Evolutionary conservation across 352 stramenopile species (phyloP), one percentile per base, ranked within the genome.

Genomic region (Pythium volutum): DNA sequence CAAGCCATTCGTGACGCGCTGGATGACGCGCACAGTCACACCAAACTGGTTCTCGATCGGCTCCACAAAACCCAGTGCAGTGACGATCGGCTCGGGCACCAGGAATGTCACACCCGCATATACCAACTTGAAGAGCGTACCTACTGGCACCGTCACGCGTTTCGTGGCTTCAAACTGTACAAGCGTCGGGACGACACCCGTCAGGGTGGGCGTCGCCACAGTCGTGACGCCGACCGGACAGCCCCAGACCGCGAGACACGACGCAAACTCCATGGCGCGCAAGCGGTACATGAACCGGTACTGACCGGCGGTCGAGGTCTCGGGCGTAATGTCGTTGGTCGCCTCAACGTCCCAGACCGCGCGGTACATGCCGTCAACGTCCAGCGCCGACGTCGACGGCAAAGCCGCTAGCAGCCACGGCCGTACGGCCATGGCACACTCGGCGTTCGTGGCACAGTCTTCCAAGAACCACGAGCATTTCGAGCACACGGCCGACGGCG

Each of bases 161-260:
- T 14, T 1, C 36, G 23, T 55, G 18, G 38, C n/a, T 6, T 47
- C 7, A 2, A 68, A 27, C 15, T 20, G 25, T 12, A 68, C 2
- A 1, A 55, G 62, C 22, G 61, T 68, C 22, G 53, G 54, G 10
- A 63, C 27, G n/a, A 48, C 42, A 3, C n/a, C n/a, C n/a, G n/a
- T 15, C 22, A 6, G 9, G 42, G 18, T 48, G 1, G 42, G n/a
- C 3, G 42, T 43, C 46, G 2, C 14, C 18, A 16, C 1, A n/a
- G 38, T 59, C 55, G 3, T 20, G 20, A 12, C 27, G 22, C 61
- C 53, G 12, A 70, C 51, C 0, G 63, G 50, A 36, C 57, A 70
- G 16, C 38, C 26, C 11, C 36, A 38, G 2, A 12, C 34, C 12
- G 31, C 16, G 15, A 70, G 1, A 18, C 63, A 70, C 10, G 33